Percentiles rank a stretch among this genome's conserved stretches.
Conservation (phyloP, 1,284 basidiomycete species). For the Paramarasmius palmivorus region DNA sequence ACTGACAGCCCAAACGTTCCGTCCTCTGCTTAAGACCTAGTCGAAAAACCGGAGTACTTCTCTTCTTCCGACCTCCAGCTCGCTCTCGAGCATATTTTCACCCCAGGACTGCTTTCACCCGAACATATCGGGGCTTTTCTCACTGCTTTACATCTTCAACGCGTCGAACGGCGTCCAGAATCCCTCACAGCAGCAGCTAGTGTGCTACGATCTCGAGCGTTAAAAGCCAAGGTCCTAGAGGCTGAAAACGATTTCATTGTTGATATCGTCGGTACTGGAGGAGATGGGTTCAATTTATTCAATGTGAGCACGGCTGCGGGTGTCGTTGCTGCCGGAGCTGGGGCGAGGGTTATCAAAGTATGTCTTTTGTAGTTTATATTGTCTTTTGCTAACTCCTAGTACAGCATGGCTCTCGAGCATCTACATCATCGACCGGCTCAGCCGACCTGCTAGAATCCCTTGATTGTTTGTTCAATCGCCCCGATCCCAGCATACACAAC, state of each 20-base stretch:
- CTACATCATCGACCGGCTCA: conserved; percentile 93
- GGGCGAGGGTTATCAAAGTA: conserved; percentile 92
- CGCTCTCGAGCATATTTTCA: conserved; percentile 77
- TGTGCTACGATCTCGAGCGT: conserved; percentile 67
- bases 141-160: conserved; percentile 77
- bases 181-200: conserved; percentile 77
- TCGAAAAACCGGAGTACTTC: conserved; percentile 78
- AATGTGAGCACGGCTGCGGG: conserved; percentile 97
- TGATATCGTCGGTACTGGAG: conserved; percentile 75
- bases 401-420: conserved; percentile 91
- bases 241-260: conserved; percentile 67
- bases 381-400: conserved; percentile 10
- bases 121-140: conserved; percentile 84
- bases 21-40: conserved; percentile 73
- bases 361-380: conserved; percentile 6
- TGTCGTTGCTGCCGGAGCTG: conserved; percentile 96
- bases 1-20: conserved; percentile 64
- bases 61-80: conserved; percentile 66
- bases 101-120: conserved; percentile 58
- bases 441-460: conserved; percentile 91
- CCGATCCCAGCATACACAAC: conserved; percentile 23
- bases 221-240: conserved; percentile 61
- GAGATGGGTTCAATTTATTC: conserved; percentile 96
- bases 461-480: conserved; percentile 77
- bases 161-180: conserved; percentile 73